Conservation (phyloP, 2,329 filamentous ascomycete species). For the Lithohypha guttulata region DNA sequence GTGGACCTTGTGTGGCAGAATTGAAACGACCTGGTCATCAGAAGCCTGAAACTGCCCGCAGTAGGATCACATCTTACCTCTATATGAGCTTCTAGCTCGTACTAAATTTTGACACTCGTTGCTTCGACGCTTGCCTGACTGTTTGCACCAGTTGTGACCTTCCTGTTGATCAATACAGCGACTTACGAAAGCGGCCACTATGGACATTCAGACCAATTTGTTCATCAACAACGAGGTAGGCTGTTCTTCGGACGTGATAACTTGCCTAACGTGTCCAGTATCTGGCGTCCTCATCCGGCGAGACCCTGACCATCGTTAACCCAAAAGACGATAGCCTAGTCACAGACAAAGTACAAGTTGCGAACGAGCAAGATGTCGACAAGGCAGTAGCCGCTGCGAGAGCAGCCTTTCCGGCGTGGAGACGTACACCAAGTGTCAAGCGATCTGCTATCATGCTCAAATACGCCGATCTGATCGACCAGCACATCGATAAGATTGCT, state of each 20-base stretch:
- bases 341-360: slow-evolving; percentile 21
- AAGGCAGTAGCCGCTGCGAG: slow-evolving; percentile 50
- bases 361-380: slow-evolving; percentile 3
- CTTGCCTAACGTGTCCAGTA: slow-evolving; percentile 22
- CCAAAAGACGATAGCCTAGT: slow-evolving; percentile 23
- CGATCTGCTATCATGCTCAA: slow-evolving; percentile 30
- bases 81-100: too few relatives aligned
- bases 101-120: too few relatives aligned
- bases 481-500: slow-evolving; percentile 22
- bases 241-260: not conserved
- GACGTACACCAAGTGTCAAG: slow-evolving; percentile 45
- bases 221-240: slow-evolving; percentile 33
- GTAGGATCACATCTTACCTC: too few relatives aligned
- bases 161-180: too few relatives aligned
- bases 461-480: slow-evolving; percentile 37
- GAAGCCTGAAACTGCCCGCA: too few relatives aligned
- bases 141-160: too few relatives aligned
- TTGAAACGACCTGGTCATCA: too few relatives aligned
- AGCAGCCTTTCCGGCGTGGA: slow-evolving; percentile 58
- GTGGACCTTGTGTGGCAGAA: too few relatives aligned
- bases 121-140: too few relatives aligned
- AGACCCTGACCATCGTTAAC: slow-evolving; percentile 29
- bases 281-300: slow-evolving; percentile 28
- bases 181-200: too few relatives aligned
- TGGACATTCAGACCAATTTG: slow-evolving; percentile 43